A percentile compares a stretch with the other conserved stretches of the same genome.
Conservation (phyloP, 129 eudicot genomes). For the Artemisia argyi region DNA sequence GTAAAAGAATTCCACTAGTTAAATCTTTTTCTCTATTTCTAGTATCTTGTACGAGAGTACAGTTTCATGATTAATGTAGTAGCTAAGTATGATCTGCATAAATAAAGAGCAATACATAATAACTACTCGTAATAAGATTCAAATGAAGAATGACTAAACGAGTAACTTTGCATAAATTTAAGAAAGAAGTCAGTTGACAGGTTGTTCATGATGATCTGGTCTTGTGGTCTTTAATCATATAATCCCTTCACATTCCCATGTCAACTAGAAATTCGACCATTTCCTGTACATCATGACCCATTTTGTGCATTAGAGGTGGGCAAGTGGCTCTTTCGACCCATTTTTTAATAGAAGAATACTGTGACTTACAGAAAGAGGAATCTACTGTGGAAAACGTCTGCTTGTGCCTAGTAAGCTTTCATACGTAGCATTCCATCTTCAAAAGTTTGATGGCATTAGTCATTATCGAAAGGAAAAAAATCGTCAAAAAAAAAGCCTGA, state of each 20-base stretch:
- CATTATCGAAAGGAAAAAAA: background rate
- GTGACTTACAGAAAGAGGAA: slow-evolving; percentile 65
- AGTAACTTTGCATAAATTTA: no score
- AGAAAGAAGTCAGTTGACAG: no score
- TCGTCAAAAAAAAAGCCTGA: background rate
- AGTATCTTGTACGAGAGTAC: no score
- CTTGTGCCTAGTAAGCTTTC: slow-evolving; percentile 64
- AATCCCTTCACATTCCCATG: slow-evolving; percentile 71
- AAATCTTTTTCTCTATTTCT: no score
- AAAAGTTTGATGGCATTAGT: background rate
- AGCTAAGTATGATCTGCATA: no score
- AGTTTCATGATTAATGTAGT: no score
- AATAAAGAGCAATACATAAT: no score
- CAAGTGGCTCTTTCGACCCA: no score
- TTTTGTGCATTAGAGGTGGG: background rate
- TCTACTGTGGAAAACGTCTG: slow-evolving; percentile 52
- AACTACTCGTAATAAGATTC: no score
- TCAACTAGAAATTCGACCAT: slow-evolving; percentile 73
- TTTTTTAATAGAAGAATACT: background rate
- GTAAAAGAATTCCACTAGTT: no score
- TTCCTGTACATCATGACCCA: slow-evolving; percentile 35
- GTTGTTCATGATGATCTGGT: slow-evolving; percentile 1
- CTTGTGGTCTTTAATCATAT: slow-evolving; percentile 43
- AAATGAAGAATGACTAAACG: no score
- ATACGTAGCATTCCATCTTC: slow-evolving; percentile 62